phyloP scores from a whole-genome alignment of 805 yeast species.

The Saturnispora halmiae region DNA sequence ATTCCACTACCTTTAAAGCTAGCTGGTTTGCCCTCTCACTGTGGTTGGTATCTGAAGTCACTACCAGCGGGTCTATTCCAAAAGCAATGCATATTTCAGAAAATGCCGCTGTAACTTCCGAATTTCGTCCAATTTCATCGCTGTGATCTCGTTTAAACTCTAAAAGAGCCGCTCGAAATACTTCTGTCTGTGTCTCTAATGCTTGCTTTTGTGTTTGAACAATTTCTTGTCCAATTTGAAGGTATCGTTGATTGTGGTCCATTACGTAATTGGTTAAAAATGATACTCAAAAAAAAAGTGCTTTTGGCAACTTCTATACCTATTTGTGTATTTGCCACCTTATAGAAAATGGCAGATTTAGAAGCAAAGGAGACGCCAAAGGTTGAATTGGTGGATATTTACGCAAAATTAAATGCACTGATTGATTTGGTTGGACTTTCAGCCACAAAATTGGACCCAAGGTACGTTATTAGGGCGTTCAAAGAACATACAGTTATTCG shows the following conservation, averaged over 20 bases:
- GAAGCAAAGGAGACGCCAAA: constrained; percentile 5
- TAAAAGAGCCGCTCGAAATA: constrained; percentile 69
- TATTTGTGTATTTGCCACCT: constrained; percentile 11
- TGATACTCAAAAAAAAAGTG: neutral
- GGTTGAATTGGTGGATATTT: constrained; percentile 1
- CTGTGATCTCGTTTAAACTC: constrained; percentile 68
- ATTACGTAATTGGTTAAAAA: neutral
- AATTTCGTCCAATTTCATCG: constrained; percentile 52
- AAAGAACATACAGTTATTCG: constrained; percentile 75
- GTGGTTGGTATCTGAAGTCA: constrained; percentile 26
- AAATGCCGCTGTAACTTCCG: constrained; percentile 61
- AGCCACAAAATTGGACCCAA: constrained; percentile 60
- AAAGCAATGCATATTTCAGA: constrained; percentile 67
- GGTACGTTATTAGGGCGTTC: constrained; percentile 77
- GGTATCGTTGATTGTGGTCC: constrained; percentile 31
- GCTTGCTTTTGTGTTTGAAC: constrained; percentile 48
- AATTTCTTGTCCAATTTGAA: constrained; percentile 42
- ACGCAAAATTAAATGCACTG: constrained; percentile 6
- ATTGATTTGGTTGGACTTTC: constrained; percentile 26
- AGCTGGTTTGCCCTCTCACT: constrained; percentile 58
- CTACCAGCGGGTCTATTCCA: constrained; percentile 75
- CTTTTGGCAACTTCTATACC: no score
- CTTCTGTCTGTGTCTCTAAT: constrained; percentile 59
- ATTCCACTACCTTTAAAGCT: constrained; percentile 65
- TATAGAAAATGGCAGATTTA: constrained; percentile 8